A percentile compares a stretch with the other conserved stretches of the same genome.
phyloP scores from a whole-genome alignment of 2,329 filamentous ascomycete genomes.

The Colletotrichum sp. region DNA sequence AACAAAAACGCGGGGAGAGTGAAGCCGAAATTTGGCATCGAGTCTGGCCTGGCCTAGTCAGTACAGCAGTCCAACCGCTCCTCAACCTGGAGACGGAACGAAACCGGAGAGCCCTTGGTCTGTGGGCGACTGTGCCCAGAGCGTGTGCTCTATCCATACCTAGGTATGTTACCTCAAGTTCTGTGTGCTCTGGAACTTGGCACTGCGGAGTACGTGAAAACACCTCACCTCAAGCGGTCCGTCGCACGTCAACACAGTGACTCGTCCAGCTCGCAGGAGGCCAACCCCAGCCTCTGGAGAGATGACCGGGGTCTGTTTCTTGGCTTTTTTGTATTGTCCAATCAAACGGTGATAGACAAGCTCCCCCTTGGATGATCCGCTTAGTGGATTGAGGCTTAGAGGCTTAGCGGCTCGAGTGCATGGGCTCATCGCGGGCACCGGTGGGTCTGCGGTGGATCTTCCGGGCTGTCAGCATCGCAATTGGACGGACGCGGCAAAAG shows the following conservation, averaged over 20 bases:
- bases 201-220: neutral
- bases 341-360: neutral
- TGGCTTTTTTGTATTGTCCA: neutral
- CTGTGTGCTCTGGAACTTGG: neutral
- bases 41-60: neutral
- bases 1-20: neutral
- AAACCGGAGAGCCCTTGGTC: neutral
- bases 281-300: neutral
- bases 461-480: neutral
- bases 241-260: neutral
- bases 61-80: neutral
- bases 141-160: neutral
- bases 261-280: neutral
- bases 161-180: neutral
- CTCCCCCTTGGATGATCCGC: conserved; percentile 1
- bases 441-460: neutral
- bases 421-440: neutral
- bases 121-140: neutral
- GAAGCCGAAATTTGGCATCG: neutral
- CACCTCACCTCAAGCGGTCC: neutral
- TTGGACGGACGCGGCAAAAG: neutral
- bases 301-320: neutral
- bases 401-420: conserved; percentile 11
- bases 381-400: conserved; percentile 19
- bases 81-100: neutral